phyloP scores from a whole-genome alignment of 768 basidiomycete genomes.

The Cubamyces lactineus region DNA sequence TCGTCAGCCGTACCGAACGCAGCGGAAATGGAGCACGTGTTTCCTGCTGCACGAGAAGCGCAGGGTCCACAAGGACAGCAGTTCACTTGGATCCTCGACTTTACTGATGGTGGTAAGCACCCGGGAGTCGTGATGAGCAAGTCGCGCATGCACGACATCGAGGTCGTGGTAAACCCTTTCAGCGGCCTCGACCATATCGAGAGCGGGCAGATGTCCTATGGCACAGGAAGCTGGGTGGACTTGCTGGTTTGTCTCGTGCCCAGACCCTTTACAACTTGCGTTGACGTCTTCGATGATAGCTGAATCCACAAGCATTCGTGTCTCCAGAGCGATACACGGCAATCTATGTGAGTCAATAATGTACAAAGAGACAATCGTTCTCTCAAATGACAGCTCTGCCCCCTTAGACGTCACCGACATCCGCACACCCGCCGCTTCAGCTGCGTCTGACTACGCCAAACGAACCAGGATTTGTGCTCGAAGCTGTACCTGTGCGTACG shows the following conservation, averaged over 20 bases:
- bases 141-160: conserved; percentile 73
- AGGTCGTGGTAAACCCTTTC: conserved; percentile 60
- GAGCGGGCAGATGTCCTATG: conserved; percentile 48
- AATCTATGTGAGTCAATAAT: conserved; percentile 57
- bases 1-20: conserved; percentile 55
- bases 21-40: conserved; percentile 52
- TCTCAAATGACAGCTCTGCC: no score
- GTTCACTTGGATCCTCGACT: conserved; percentile 70
- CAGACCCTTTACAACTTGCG: no score
- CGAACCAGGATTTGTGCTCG: conserved; percentile 76
- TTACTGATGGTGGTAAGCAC: conserved; percentile 54
- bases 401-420: conserved; percentile 62
- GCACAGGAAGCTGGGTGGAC: conserved; percentile 65
- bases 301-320: conserved; percentile 50
- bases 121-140: conserved; percentile 74
- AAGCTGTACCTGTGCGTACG: conserved; percentile 69
- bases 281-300: conserved; percentile 38
- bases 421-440: conserved; percentile 69
- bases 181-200: conserved; percentile 49
- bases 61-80: conserved; percentile 31
- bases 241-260: conserved; percentile 49
- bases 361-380: neutral
- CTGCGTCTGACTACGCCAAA: conserved; percentile 68
- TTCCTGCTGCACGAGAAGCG: conserved; percentile 43
- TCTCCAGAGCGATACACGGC: conserved; percentile 70